phyloP scores from a whole-genome alignment of 257 asterid genomes.

The Eucommia ulmoides region DNA sequence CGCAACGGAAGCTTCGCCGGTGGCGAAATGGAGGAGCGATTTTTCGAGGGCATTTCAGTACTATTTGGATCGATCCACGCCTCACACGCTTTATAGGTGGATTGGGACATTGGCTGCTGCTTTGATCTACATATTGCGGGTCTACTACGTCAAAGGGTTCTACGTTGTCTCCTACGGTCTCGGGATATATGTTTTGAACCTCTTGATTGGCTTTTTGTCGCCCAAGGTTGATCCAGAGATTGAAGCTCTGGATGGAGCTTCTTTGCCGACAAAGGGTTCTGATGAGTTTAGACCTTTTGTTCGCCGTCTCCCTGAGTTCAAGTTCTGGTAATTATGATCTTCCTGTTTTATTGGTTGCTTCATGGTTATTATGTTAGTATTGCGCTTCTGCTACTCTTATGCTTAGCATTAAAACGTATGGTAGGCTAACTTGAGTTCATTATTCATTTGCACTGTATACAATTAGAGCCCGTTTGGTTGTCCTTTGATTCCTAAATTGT shows the following conservation, averaged over 20 bases:
- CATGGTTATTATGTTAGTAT: too few species aligned
- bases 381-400: too few species aligned
- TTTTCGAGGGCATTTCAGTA: neutral
- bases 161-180: neutral
- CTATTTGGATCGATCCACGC: neutral
- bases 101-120: neutral
- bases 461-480: too few species aligned
- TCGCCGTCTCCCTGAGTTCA: constrained; percentile 1
- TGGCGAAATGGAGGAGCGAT: neutral
- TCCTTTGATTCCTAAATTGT: too few species aligned
- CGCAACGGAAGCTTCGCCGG: neutral
- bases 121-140: neutral
- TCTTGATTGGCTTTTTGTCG: neutral
- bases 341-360: too few species aligned
- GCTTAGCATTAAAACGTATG: too few species aligned
- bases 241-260: neutral
- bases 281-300: neutral
- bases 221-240: neutral
- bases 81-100: neutral
- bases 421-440: too few species aligned
- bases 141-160: neutral
- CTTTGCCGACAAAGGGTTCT: neutral
- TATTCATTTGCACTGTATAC: too few species aligned
- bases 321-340: neutral
- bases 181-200: neutral